Base-by-base conservation (phyloP, 495 filamentous ascomycete genomes). In the Jackrogersella minutella region DNA sequence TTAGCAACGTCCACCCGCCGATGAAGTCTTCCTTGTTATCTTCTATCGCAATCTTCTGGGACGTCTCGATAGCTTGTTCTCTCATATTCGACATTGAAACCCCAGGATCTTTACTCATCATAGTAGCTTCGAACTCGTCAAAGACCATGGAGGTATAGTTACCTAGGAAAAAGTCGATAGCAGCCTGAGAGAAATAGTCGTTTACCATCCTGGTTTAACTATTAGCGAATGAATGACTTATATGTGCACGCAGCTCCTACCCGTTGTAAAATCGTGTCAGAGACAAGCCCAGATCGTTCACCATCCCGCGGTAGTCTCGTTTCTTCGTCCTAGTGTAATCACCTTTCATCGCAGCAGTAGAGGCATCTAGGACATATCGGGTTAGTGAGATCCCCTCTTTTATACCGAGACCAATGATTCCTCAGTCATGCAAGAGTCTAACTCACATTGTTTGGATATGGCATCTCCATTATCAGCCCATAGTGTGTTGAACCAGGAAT, bases 391-490 rank as follows among this genome's bases (percentile, higher is more conserved):
- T 68, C 86, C 82, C 81, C 5, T 28, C 7, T 47, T 37, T 28
- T 34, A 30, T 21, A 39, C 43, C 26, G 30, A 10, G 6, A 16
- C 19, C 30, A 16, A 19, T 43, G 8, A 14, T 22, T 10, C 14
- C 13, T 50, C 10, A 13, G 16, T 19, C 9, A 17, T 30, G 58
- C 16, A 21, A 7, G 21, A 16, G 17, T 0, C 34, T 13, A 6
- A 66, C 72, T 74, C n/a, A 74, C 72, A 88, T 72, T 88, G 86
- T 65, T 85, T 86, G 10, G 86, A 89, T 58, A 91, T 87, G 1
- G 88, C 86, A 73, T 92, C 90, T 19, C 89, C 94, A 64, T 97
- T 97, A 69, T 98, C 94, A 2, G 94, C 94, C 94, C 94, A 98
- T 0, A 97, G 80, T 0, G 86, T 90, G 77, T 98, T 97, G 77